A percentile compares a stretch with the other conserved stretches of the same genome.
phyloP scores from a whole-genome alignment of 2,329 filamentous ascomycete species.

The Fusarium poae region DNA sequence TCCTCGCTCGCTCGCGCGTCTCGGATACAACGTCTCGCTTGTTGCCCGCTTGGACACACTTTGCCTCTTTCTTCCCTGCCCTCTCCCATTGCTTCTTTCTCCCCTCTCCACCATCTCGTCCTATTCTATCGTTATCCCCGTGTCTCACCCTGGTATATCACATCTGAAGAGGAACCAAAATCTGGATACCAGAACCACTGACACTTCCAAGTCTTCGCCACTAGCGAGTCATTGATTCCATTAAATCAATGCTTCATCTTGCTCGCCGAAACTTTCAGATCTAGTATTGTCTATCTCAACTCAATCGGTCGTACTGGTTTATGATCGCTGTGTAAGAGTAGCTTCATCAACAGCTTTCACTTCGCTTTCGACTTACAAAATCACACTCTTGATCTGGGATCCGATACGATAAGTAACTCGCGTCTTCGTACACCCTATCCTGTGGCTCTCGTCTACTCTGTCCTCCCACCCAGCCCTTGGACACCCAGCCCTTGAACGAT shows the following conservation, averaged over 20 bases:
- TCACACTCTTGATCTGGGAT: slow-evolving; percentile 15
- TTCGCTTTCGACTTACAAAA: slow-evolving; percentile 7
- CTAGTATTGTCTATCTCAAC: slow-evolving; percentile 1
- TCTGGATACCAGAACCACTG: slow-evolving; percentile 20
- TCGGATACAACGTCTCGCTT: slow-evolving; percentile 29
- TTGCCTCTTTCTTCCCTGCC: slow-evolving; percentile 25
- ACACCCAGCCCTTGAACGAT: slow-evolving; percentile 30
- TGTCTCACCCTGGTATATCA: slow-evolving; percentile 18
- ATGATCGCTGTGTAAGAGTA: slow-evolving; percentile 14
- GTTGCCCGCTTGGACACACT: slow-evolving; percentile 8
- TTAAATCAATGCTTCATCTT: slow-evolving; percentile 23
- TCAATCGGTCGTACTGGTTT: slow-evolving; percentile 1
- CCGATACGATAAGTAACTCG: slow-evolving; percentile 37
- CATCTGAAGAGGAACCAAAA: slow-evolving; percentile 20
- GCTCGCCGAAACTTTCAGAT: neutral
- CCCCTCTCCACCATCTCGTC: slow-evolving; percentile 9
- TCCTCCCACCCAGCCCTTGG: slow-evolving; percentile 42
- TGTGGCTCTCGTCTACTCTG: slow-evolving; percentile 39
- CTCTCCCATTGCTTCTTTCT: slow-evolving; percentile 18
- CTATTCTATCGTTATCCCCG: slow-evolving; percentile 8
- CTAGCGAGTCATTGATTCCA: slow-evolving; percentile 17
- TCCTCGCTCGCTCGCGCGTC: slow-evolving; percentile 25
- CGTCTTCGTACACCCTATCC: slow-evolving; percentile 46
- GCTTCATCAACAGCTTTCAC: slow-evolving; percentile 9
- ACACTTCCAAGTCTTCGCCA: slow-evolving; percentile 13